These are phyloP conservation scores for Plasmodium gaboni DNA, from an alignment of 169 alveolate genomes.

Conservation along the genomic window DNA sequence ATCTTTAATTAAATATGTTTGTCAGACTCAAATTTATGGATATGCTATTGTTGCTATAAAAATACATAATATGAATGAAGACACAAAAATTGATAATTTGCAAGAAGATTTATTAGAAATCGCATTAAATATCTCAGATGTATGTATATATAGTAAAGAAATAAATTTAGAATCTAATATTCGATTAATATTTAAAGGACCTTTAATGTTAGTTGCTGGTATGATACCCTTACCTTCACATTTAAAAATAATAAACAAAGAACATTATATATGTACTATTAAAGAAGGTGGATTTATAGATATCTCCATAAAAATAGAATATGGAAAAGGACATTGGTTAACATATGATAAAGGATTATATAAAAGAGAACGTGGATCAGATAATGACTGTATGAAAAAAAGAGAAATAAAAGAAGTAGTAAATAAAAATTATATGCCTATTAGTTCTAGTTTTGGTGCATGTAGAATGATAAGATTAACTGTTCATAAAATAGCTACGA, in stretches of 20 bases:
- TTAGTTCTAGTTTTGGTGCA: slow-evolving; percentile 86
- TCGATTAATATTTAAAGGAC: slow-evolving; percentile 84
- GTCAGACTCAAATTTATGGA: slow-evolving; percentile 87
- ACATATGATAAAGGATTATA: slow-evolving; percentile 81
- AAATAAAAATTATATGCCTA: slow-evolving; percentile 85
- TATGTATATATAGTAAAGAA: slow-evolving; percentile 41
- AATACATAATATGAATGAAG: slow-evolving; percentile 84
- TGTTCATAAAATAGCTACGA: slow-evolving; percentile 89
- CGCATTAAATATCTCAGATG: slow-evolving; percentile 86
- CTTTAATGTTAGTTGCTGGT: slow-evolving; percentile 87
- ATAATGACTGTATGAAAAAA: slow-evolving; percentile 83
- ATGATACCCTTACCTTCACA: slow-evolving; percentile 86
- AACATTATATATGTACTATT: slow-evolving; percentile 83
- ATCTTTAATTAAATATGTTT: slow-evolving; percentile 83
- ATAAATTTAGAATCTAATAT: slow-evolving; percentile 78
- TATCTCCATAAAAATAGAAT: slow-evolving; percentile 87
- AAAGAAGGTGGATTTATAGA: slow-evolving; percentile 85
- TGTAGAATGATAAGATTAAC: slow-evolving; percentile 90
- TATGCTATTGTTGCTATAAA: slow-evolving; percentile 88
- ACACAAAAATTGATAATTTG: slow-evolving; percentile 80
- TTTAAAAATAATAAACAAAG: slow-evolving; percentile 81
- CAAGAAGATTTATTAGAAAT: slow-evolving; percentile 87
- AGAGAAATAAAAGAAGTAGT: slow-evolving; percentile 83
- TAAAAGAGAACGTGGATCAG: slow-evolving; percentile 87
- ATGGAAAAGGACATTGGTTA: slow-evolving; percentile 86